phyloP scores from a whole-genome alignment of 176 grass and related monocot species.

The Triticum urartu region DNA sequence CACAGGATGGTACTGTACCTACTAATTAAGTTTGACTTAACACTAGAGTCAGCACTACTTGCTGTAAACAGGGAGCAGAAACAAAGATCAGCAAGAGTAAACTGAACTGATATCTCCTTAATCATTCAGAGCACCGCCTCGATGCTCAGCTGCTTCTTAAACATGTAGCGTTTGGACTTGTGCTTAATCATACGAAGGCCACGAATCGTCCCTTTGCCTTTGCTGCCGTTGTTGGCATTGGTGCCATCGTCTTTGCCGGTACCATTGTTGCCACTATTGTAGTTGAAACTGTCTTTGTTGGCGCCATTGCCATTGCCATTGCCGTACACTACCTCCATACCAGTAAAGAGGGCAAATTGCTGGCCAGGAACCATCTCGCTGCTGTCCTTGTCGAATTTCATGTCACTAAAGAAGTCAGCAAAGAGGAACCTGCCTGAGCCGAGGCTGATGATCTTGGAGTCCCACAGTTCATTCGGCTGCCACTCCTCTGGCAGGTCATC shows the following conservation, averaged over 20 bases:
- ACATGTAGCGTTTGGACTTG: not conserved
- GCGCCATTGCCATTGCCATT: not conserved
- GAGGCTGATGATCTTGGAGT: not conserved
- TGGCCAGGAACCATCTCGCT: not conserved
- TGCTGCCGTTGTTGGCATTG: not conserved
- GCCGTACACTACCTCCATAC: not conserved
- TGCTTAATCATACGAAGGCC: not conserved
- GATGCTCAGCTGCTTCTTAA: not conserved
- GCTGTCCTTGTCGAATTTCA: not conserved
- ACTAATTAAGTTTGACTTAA: too few relatives aligned
- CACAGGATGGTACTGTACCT: too few relatives aligned
- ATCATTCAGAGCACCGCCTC: not conserved
- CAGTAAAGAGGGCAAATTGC: not conserved
- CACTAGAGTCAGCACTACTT: too few relatives aligned
- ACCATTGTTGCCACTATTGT: too few relatives aligned
- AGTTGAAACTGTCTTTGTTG: too few relatives aligned
- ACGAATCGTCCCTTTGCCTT: not conserved
- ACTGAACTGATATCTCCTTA: not conserved
- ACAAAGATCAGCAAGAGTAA: too few relatives aligned
- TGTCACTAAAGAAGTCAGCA: not conserved
- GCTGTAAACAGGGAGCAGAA: too few relatives aligned
- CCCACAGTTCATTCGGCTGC: not conserved
- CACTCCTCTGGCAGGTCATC: not conserved
- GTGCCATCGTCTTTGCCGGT: too few relatives aligned
- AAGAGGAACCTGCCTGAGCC: not conserved